A percentile compares a stretch with the other conserved stretches of the same genome.
phyloP scores from a whole-genome alignment of 495 filamentous ascomycete genomes.

The Lasiosphaeriaceae sp. region DNA sequence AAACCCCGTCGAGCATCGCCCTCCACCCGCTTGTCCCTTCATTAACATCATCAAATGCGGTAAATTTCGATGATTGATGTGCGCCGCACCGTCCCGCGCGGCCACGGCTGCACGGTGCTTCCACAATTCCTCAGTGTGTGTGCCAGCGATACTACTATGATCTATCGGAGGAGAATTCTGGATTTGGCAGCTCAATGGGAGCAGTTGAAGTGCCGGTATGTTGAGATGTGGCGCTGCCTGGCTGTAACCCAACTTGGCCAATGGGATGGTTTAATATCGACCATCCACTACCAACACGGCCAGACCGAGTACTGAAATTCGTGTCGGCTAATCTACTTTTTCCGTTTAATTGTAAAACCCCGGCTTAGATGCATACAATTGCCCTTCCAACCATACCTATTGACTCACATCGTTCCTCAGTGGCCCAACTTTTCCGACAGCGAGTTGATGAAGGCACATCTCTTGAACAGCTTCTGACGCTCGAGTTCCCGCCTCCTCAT shows the following conservation, averaged over 20 bases:
- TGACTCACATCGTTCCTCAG: no score
- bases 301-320: no score
- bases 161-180: not conserved
- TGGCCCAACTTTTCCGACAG: conserved; percentile 18
- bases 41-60: not conserved
- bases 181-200: not conserved
- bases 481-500: conserved; percentile 10
- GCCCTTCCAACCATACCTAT: no score
- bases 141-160: not conserved
- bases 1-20: not conserved
- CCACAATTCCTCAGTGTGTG: not conserved
- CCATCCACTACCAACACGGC: no score
- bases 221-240: not conserved
- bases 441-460: conserved; percentile 17
- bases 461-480: conserved; percentile 16
- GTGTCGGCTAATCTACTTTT: no score
- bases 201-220: not conserved
- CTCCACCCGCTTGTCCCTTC: not conserved
- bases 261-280: no score
- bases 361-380: no score
- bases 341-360: no score
- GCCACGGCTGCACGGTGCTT: not conserved
- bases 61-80: not conserved
- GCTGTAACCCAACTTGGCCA: no score
- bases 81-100: not conserved